Evolutionary conservation across 768 basidiomycete species (phyloP), one percentile per base, ranked within the genome.

Genomic region (Rhizopogon vinicolor): DNA sequence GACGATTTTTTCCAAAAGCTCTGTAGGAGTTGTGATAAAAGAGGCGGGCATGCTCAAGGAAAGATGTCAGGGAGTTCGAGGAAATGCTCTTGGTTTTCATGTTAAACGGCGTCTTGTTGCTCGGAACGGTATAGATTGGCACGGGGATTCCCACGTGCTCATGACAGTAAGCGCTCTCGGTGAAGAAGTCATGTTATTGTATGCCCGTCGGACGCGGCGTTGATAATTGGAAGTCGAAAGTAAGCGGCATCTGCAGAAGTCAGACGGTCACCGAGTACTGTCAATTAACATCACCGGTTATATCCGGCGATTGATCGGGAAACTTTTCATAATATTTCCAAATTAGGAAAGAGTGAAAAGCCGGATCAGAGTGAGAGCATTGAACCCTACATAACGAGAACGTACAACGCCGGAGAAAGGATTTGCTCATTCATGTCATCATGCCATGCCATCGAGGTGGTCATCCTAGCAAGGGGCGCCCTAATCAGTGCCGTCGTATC

Each of bases 1-100:
- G 22, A 64, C 63, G 37, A 76, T 71, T 25, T 71, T 67, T 49
- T 74, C 71, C 37, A 77, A 58, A 19, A 74, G 58, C 56, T 72
- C 66, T 13, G 60, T 66, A n/a, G 74, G 68, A 41, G 65, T 63
- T 33, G 68, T 57, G 48, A 72, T 58, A 31, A 73, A 58, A 55
- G 68, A 62, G 45, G 53, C 53, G 57, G 68, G 54, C 75, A 78
- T 76, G 35, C 63, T 62, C 55, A 43, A 54, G 52, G 25, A 53
- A 41, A 37, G 52, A 61, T 42, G 44, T 54, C 25, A 25, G 25
- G 4, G 50, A 62, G 57, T 49, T 57, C 54, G 56, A 54, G 56
- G 25, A 41, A 35, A 58, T 35, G 54, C 48, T 50, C 55, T 59
- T 61, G 62, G 62, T 70, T 65, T 60, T 59, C 50, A 68, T 61